Evolutionary conservation across 257 asterid genomes (phyloP).

Genomic region (Coffea canephora): DNA sequence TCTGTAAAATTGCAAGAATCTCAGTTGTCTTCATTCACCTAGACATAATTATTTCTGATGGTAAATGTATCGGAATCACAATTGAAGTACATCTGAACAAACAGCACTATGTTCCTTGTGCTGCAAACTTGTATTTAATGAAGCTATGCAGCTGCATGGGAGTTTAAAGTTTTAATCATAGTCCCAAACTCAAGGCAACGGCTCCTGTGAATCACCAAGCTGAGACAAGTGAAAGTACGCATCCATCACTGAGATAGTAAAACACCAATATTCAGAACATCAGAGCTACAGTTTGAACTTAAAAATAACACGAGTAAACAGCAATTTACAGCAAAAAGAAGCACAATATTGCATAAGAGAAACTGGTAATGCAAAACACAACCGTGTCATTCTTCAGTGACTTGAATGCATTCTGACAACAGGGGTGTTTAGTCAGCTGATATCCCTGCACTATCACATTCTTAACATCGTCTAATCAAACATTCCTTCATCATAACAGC

Average conservation of each 20-base stretch:
- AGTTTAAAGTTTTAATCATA: neutral
- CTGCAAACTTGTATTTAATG: neutral
- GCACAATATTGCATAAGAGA: neutral
- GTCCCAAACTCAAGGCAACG: slow-evolving; percentile 36
- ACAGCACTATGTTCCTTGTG: neutral
- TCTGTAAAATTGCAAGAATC: neutral
- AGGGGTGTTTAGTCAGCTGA: neutral
- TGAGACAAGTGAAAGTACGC: slow-evolving; percentile 53
- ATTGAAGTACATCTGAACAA: neutral
- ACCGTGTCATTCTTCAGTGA: neutral
- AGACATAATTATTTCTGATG: no score
- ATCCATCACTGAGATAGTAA: slow-evolving; percentile 38
- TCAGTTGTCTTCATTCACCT: neutral
- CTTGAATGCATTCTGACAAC: neutral
- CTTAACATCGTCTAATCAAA: neutral
- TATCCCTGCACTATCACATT: neutral
- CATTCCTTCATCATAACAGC: neutral
- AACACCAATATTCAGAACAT: neutral
- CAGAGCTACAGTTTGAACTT: neutral
- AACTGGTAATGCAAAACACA: neutral
- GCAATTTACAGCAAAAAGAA: neutral
- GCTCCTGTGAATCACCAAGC: slow-evolving; percentile 56
- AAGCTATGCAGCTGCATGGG: neutral
- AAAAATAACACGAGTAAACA: no score
- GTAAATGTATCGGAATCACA: no score